Base-by-base conservation (phyloP, 2,329 filamentous ascomycete species). In the Akanthomyces lecanii region DNA sequence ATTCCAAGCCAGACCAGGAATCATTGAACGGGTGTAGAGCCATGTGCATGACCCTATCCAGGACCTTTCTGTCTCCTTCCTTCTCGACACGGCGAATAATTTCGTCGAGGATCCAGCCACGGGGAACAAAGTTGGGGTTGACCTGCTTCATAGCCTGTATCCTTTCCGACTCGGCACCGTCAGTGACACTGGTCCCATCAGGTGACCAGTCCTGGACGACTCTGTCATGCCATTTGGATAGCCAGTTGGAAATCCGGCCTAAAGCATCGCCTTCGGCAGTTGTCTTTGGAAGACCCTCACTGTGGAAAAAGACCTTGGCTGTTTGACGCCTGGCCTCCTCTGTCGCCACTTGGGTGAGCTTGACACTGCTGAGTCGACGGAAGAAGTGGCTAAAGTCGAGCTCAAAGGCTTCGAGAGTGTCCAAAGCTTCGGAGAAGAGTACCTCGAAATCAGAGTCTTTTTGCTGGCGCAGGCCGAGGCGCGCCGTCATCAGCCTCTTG, bases 381-480 rank as follows among this genome's bases (percentile, higher is more conserved):
- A 98, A 98, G 73, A 96, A 95, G 70, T 96, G 90, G 71, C 96
- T 91, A 75, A 97, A 99, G 73, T 99, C 95, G 2, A 99, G 78
- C 71, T 96, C 90, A 21, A 93, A 78, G 1, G 84, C 84, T 73
- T 97, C 90, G 76, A 99, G 81, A 0, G 85, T 87, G 72, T 97
- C 92, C 0, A 99, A 82, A 12, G 91, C 76, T 62, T 91, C 86
- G n/a, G 89, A 92, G 72, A 94, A 95, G 3, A 98, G 76, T 0
- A 83, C 77, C 25, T 96, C 84, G 69, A 97, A 96, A 73, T 97
- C 94, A 0, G 80, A 80, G 5, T 90, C 85, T 66, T 88, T 86
- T 68, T 84, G 82, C 0, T 79, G 83, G 70, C 86, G 87, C 4
- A 98, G 81, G 0, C 95, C 95, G 0, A 99, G 79, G 10, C 94